Conservation (phyloP, 139 green algal species). For the Eudorina sp. region DNA sequence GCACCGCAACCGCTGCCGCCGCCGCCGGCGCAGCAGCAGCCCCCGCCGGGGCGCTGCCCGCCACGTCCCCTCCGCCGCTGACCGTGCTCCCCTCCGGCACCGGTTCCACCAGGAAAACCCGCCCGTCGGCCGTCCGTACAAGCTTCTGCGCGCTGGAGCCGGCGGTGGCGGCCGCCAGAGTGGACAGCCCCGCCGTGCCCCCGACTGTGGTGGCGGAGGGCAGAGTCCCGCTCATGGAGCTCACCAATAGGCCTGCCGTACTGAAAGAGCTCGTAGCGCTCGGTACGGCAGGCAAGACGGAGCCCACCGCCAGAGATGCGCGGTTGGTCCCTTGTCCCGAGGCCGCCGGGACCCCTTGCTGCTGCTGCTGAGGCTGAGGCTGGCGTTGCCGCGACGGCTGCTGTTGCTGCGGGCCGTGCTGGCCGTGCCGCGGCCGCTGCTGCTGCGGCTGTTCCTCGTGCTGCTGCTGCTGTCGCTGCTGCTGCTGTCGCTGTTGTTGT, state of each 20-base stretch:
- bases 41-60: too few relatives aligned
- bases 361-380: background rate
- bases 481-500: background rate
- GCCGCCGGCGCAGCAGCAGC: background rate
- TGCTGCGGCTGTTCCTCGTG: background rate
- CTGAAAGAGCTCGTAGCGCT: background rate
- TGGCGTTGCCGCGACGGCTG: background rate
- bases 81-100: background rate
- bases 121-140: background rate
- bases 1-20: background rate
- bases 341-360: background rate
- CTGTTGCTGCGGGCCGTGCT: background rate
- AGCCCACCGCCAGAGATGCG: background rate
- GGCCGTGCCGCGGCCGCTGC: background rate
- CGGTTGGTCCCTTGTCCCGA: background rate
- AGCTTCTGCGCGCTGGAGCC: background rate
- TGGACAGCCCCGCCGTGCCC: background rate
- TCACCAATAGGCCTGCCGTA: background rate
- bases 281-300: background rate
- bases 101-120: background rate
- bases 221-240: background rate
- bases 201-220: background rate
- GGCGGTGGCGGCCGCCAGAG: background rate
- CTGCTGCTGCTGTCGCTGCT: background rate
- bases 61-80: background rate